A percentile compares a stretch with the other conserved stretches of the same genome.
Evolutionary conservation across 352 stramenopile species (phyloP).

Genomic region (Blastocystis sp.): DNA sequence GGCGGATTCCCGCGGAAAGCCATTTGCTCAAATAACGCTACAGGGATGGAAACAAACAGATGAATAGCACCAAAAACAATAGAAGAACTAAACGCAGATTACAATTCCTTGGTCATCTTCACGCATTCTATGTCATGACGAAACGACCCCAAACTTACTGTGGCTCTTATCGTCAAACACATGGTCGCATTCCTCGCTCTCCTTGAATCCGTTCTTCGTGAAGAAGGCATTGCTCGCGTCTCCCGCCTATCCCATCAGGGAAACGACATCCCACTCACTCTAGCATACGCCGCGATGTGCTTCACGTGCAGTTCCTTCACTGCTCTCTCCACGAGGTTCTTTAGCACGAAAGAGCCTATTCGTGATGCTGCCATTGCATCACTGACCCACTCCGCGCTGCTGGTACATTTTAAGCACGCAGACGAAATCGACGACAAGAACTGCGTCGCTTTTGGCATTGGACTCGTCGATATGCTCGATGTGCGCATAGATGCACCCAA

Average conservation of each 20-base stretch:
- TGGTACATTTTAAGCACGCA: slow-evolving; percentile 57
- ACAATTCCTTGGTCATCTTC: neutral
- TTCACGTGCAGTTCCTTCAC: slow-evolving; percentile 27
- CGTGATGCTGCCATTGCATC: no score
- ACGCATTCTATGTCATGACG: neutral
- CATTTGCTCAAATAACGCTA: neutral
- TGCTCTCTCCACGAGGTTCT: slow-evolving; percentile 24
- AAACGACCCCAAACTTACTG: neutral
- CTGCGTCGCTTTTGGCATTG: neutral
- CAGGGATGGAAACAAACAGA: no score
- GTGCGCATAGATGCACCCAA: slow-evolving; percentile 60
- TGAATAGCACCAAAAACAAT: neutral
- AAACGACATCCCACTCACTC: neutral
- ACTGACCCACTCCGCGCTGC: slow-evolving; percentile 33
- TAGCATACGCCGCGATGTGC: neutral
- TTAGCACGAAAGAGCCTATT: slow-evolving; percentile 6
- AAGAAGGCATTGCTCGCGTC: slow-evolving; percentile 26
- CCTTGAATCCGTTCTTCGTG: slow-evolving; percentile 18
- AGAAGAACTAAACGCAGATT: neutral
- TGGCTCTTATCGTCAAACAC: neutral
- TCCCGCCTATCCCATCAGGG: neutral
- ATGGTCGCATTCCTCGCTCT: neutral
- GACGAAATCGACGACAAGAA: slow-evolving; percentile 45
- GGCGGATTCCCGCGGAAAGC: neutral
- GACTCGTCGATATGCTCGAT: slow-evolving; percentile 7